Evolutionary conservation across 805 yeast species (phyloP).

Genomic region (Deakozyma indianensis): DNA sequence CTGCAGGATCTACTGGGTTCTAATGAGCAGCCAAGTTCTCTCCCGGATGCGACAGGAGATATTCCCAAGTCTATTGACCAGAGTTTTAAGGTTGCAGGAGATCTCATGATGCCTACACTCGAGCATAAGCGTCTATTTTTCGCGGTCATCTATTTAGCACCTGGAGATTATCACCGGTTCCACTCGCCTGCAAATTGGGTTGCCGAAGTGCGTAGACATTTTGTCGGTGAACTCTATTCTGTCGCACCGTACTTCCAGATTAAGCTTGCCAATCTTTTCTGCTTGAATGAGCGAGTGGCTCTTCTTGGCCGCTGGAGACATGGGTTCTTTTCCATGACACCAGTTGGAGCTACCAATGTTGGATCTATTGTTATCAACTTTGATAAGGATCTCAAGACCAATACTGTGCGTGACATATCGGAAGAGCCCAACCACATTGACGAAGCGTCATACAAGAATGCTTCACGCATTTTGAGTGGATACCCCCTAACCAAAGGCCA

Average conservation of each 20-base stretch:
- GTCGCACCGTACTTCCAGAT: conserved; percentile 95
- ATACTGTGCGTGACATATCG: conserved; percentile 36
- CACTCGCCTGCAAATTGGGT: conserved; percentile 98
- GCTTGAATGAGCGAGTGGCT: conserved; percentile 90
- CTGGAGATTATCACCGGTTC: conserved; percentile 95
- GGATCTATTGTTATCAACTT: conserved; percentile 88
- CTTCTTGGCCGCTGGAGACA: conserved; percentile 90
- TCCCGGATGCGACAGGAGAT: conserved; percentile 43
- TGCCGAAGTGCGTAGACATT: conserved; percentile 81
- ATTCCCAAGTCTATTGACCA: conserved; percentile 27
- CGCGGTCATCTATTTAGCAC: conserved; percentile 89
- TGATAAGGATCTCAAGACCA: conserved; percentile 80
- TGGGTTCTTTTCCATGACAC: conserved; percentile 97
- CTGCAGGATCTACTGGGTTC: conserved; percentile 56
- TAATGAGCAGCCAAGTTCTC: conserved; percentile 22
- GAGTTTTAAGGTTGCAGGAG: conserved; percentile 10
- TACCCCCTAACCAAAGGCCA: conserved; percentile 81
- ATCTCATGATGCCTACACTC: conserved; percentile 2
- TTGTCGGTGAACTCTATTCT: conserved; percentile 86
- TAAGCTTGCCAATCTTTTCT: conserved; percentile 73
- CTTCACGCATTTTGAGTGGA: conserved; percentile 66
- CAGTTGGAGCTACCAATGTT: conserved; percentile 98
- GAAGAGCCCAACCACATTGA: conserved; percentile 5
- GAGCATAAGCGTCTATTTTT: conserved; percentile 47
- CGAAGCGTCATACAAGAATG: conserved; percentile 82